phyloP scores from a whole-genome alignment of 2,329 filamentous ascomycete genomes.

The Hymenoscyphus fraxineus region DNA sequence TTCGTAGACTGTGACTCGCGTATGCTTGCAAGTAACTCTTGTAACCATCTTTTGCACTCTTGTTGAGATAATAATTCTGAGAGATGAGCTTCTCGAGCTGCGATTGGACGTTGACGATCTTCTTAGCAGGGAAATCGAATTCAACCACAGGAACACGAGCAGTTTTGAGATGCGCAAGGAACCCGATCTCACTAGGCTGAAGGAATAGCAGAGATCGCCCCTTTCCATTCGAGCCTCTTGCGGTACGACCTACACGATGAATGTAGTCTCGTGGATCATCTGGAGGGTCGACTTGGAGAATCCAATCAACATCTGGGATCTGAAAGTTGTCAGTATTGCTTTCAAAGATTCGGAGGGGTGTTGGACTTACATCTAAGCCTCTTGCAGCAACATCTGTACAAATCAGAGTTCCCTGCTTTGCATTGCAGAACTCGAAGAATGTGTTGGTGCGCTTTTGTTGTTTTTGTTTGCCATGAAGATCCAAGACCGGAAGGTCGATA shows the following conservation, averaged over 20 bases:
- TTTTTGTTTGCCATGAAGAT: slow-evolving; percentile 92
- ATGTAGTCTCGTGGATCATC: slow-evolving; percentile 91
- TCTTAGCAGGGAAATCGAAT: slow-evolving; percentile 90
- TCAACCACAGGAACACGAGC: slow-evolving; percentile 91
- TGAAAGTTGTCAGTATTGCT: slow-evolving; percentile 33
- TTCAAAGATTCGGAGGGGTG: not conserved
- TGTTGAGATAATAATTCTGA: slow-evolving; percentile 96
- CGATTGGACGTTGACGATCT: slow-evolving; percentile 84
- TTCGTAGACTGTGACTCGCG: slow-evolving; percentile 76
- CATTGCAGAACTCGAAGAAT: slow-evolving; percentile 94
- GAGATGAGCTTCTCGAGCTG: slow-evolving; percentile 92
- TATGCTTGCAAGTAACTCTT: slow-evolving; percentile 93
- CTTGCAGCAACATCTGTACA: slow-evolving; percentile 95
- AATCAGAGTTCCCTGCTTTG: slow-evolving; percentile 80
- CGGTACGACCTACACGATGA: slow-evolving; percentile 93
- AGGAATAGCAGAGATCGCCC: slow-evolving; percentile 91
- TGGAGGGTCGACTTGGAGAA: slow-evolving; percentile 91
- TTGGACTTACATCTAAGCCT: slow-evolving; percentile 70
- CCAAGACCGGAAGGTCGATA: slow-evolving; percentile 86
- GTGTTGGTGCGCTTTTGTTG: slow-evolving; percentile 98
- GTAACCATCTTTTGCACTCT: slow-evolving; percentile 75
- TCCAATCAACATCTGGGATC: slow-evolving; percentile 94
- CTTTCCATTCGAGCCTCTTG: slow-evolving; percentile 76
- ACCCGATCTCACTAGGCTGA: slow-evolving; percentile 86
- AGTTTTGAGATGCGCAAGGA: slow-evolving; percentile 85